A percentile compares a stretch with the other conserved stretches of the same genome.
Conservation (phyloP, 192 early-diverging fungal species). For the Mortierella hygrophila region DNA sequence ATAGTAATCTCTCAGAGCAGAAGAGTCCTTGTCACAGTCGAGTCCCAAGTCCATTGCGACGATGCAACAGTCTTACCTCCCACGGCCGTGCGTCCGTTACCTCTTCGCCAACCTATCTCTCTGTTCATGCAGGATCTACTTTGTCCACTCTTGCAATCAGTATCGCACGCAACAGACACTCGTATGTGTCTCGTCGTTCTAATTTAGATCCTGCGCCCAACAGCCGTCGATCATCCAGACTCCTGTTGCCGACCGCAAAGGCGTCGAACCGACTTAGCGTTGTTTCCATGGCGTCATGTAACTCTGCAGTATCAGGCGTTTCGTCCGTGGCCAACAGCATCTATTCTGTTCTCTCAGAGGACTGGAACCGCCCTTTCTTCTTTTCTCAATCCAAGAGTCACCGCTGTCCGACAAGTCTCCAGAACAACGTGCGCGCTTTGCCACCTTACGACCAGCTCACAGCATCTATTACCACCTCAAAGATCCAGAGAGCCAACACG, state of each 20-base stretch:
- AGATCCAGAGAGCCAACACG: not conserved
- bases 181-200: not conserved
- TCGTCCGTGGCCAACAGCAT: constrained; percentile 26
- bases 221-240: not conserved
- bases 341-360: constrained; percentile 32
- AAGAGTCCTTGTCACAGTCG: not conserved
- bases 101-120: not conserved
- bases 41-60: not conserved
- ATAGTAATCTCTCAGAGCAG: not conserved
- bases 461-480: not conserved
- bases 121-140: not conserved
- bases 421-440: not conserved
- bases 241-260: not conserved
- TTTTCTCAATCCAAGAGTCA: constrained; percentile 27
- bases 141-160: not conserved
- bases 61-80: not conserved
- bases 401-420: constrained; percentile 15
- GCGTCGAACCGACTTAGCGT: constrained; percentile 1
- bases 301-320: not conserved
- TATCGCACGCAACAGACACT: not conserved
- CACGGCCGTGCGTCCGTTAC: too few relatives aligned
- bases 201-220: too few relatives aligned
- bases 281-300: not conserved
- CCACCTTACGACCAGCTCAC: not conserved
- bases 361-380: constrained; percentile 29